Evolutionary conservation across 495 filamentous ascomycete genomes (phyloP), one percentile per base, ranked within the genome.

Genomic region (Aspergillus nanangensis): DNA sequence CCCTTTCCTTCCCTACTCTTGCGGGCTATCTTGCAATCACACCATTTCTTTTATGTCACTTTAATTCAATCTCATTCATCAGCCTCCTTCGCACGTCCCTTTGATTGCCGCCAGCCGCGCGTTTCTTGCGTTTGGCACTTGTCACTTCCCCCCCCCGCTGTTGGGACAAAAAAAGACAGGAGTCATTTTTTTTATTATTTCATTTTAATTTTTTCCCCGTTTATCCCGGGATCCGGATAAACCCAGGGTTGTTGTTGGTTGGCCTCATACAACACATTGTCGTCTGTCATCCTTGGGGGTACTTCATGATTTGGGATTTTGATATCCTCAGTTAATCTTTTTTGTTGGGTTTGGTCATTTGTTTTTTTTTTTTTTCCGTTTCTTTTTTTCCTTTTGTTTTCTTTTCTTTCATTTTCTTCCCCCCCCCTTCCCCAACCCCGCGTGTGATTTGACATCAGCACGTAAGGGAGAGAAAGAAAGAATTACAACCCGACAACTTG

Each of bases 1-100:
- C 49, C 46, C 41, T 45, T 56, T 50, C 49, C 59, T 58, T 53
- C 53, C 56, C 48, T 52, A 42, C 54, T 53, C 55, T 53, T 50
- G 53, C 53, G 18, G 21, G 37, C 48, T 41, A 29, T 45, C 25
- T 46, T 15, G 39, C 61, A 50, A 60, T 53, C 62, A 62, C 61
- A 62, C 61, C 50, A 23, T 71, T 72, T 70, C 55, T 59, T 70
- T 74, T 71, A 74, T 74, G 70, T 72, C 69, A 72, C 61, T 52
- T 56, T 49, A 39, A 52, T 37, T 47, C 42, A 35, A 33, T 40
- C 38, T 48, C 36, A 42, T 38, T 34, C 38, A 42, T 44, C 37
- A 17, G 25, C 46, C 24, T 44, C 35, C 8, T 53, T 65, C 57
- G 60, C 66, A 66, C 65, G 59, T 63, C 63, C 62, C 60, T 44